Conservation (phyloP, 768 basidiomycete genomes). For the Pisolithus albus region DNA sequence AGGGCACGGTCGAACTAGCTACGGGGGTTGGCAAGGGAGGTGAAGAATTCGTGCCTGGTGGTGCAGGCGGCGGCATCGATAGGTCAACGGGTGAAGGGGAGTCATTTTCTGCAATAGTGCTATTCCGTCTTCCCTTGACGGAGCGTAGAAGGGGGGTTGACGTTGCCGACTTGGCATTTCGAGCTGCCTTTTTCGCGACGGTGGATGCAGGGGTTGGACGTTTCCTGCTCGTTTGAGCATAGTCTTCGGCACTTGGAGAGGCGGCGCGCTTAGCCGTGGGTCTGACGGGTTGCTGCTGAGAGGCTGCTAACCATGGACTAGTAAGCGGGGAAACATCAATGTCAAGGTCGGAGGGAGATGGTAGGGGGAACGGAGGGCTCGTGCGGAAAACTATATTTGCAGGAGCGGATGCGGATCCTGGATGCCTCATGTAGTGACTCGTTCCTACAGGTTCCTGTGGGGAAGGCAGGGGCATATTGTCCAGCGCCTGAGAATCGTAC, state of each 20-base stretch:
- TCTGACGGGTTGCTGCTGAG: slow-evolving; percentile 31
- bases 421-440: slow-evolving; percentile 27
- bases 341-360: slow-evolving; percentile 50
- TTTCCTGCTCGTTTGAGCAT: slow-evolving; percentile 41
- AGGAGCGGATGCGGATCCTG: slow-evolving; percentile 56
- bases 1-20: slow-evolving; percentile 2
- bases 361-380: slow-evolving; percentile 32
- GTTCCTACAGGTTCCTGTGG: slow-evolving; percentile 25
- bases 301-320: slow-evolving; percentile 73
- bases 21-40: slow-evolving; percentile 8
- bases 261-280: slow-evolving; percentile 46
- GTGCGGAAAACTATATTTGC: slow-evolving; percentile 64
- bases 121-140: slow-evolving; percentile 36
- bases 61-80: slow-evolving; percentile 82
- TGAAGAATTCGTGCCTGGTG: slow-evolving; percentile 28
- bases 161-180: slow-evolving; percentile 42
- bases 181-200: slow-evolving; percentile 17
- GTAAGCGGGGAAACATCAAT: slow-evolving; percentile 75
- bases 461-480: slow-evolving; percentile 21
- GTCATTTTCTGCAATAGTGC: slow-evolving; percentile 41
- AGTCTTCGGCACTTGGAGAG: slow-evolving; percentile 53
- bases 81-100: slow-evolving; percentile 86
- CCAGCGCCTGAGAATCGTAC: slow-evolving; percentile 20
- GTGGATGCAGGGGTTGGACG: slow-evolving; percentile 39
- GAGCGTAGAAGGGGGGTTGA: slow-evolving; percentile 54